phyloP scores from a whole-genome alignment of 1,284 basidiomycete genomes.

The Microbotryum violaceum region DNA sequence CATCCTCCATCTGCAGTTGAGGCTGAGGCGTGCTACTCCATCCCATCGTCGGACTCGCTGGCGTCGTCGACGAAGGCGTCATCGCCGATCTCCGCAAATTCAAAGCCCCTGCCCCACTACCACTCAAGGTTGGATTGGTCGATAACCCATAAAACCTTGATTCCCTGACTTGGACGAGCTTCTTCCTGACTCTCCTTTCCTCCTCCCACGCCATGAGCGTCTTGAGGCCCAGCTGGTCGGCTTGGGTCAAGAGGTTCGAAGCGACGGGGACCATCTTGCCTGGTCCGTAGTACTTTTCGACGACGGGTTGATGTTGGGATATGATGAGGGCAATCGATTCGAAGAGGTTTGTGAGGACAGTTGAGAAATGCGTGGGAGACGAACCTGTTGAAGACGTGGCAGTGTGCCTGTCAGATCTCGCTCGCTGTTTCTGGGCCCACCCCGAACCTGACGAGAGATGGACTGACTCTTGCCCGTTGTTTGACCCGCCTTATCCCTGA shows the following conservation, averaged over 20 bases:
- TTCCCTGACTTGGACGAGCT: conserved; percentile 25
- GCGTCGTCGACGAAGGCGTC: neutral
- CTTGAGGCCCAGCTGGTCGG: conserved; percentile 69
- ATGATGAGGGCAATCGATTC: conserved; percentile 93
- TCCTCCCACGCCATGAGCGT: conserved; percentile 84
- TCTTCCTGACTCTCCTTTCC: conserved; percentile 52
- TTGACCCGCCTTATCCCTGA: conserved; percentile 61
- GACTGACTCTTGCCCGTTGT: conserved; percentile 68
- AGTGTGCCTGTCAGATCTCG: conserved; percentile 9
- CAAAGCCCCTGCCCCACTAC: neutral
- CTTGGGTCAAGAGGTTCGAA: conserved; percentile 68
- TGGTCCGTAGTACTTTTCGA: conserved; percentile 91
- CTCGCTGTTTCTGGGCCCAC: no score
- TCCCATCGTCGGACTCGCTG: conserved; percentile 4
- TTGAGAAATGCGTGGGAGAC: conserved; percentile 80
- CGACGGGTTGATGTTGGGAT: conserved; percentile 92
- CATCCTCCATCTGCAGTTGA: conserved; percentile 49
- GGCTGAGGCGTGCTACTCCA: conserved; percentile 10
- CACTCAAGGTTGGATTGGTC: neutral
- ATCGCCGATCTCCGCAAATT: neutral
- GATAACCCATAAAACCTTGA: conserved; percentile 7
- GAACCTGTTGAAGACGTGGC: conserved; percentile 52
- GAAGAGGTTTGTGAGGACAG: conserved; percentile 77
- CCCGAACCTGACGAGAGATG: neutral
- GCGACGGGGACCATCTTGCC: conserved; percentile 80